phyloP scores from a whole-genome alignment of 1,284 basidiomycete species.

The Wallemia mellicola region DNA sequence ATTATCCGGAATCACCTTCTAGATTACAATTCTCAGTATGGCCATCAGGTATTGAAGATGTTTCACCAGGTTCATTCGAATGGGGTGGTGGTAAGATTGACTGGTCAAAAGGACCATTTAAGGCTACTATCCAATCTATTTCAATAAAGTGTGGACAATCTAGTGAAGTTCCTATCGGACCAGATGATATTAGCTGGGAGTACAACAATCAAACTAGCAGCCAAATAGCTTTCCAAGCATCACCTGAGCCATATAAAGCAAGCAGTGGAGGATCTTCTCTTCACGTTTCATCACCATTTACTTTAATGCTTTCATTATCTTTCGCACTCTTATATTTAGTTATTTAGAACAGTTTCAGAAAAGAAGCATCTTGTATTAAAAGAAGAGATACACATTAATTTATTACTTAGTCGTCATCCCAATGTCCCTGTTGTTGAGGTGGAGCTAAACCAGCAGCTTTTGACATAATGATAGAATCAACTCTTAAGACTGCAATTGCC shows the following conservation, averaged over 20 bases:
- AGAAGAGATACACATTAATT: neutral
- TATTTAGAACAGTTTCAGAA: neutral
- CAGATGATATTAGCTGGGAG: neutral
- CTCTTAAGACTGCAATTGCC: conserved; percentile 69
- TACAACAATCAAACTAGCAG: neutral
- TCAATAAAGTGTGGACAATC: neutral
- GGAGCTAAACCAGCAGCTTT: conserved; percentile 20
- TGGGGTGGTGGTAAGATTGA: conserved; percentile 54
- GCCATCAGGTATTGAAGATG: conserved; percentile 35
- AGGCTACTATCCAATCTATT: neutral
- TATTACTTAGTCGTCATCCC: conserved; percentile 7
- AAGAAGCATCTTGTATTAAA: neutral
- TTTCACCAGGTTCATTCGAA: conserved; percentile 31
- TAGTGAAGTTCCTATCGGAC: neutral
- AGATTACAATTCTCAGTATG: conserved; percentile 49
- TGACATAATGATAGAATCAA: conserved; percentile 95
- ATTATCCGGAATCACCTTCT: conserved; percentile 44
- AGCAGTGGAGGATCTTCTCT: neutral
- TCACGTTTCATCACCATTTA: neutral
- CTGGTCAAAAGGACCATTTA: conserved; percentile 19
- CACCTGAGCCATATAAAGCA: neutral
- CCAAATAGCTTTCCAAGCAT: neutral
- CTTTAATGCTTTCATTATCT: neutral
- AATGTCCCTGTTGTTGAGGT: conserved; percentile 11
- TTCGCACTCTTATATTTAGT: neutral